Base-by-base conservation (phyloP, 1,284 basidiomycete genomes). In the Apiotrichum sp. region DNA sequence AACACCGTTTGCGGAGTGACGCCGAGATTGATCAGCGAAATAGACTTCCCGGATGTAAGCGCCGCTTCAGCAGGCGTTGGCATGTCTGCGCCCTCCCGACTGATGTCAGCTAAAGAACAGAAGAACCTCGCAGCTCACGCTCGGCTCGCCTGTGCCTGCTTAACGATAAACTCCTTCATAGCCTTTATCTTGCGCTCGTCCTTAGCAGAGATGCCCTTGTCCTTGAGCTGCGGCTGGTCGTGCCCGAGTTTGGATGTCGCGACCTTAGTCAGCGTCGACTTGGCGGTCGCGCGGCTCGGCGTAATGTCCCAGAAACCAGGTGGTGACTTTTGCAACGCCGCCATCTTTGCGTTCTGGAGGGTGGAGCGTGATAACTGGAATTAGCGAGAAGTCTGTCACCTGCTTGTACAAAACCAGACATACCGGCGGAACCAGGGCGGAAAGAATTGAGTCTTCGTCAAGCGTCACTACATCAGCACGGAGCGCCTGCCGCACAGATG, bases 1-100 rank as follows among this genome's bases (percentile, higher is more conserved):
- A 99, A 98, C 29, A 98, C 88, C 0, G 93, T 98, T 61, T 92
- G 91, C 5, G 92, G 92, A 0, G 93, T 89, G n/a, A 97, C 87
- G 3, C 87, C 86, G 43, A 93, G 82, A 69, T 89, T 83, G 8
- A 84, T 81, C 66, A 86, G 86, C 4, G 88, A 81, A 54, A 80
- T 81, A 1, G 71, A 63, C 58, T 71, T 71, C 11, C 67, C 67
- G 3, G 58, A 58, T 1, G 66, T 62, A 1, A 72, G 56, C 2
- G 57, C 59, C 3, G 59, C 55, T 47, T 73, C 70, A 0, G 66
- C 57, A 3, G 57, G 47, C 6, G 44, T 50, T 5, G 50, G 46
- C 16, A 52, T 46, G 1, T 67, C 68, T 0, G 62, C 47, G 1
- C 50, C 47, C 51, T 70, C 65, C 0, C 73, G 67, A 2, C 69